Evolutionary conservation across 169 alveolate species (phyloP), one percentile per base, ranked within the genome.

Genomic region (Plasmodium gaboni): DNA sequence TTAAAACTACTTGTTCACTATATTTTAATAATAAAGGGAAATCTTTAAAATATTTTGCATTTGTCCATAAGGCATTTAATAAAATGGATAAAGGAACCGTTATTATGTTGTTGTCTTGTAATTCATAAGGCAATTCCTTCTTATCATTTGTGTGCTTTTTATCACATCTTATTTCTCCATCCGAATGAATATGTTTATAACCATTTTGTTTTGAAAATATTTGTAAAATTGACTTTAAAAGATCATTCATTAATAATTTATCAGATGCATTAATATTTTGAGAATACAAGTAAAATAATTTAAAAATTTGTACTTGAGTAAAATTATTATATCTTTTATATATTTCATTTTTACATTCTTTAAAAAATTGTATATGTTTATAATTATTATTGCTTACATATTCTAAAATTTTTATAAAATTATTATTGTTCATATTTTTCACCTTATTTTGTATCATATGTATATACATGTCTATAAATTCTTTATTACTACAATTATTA

Each of bases 31-130:
- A 57, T 57, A 83, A 57, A 4, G 91, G 83, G 22, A 8, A 70
- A 24, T 83, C 86, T 65, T 83, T 83, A 57, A 83, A 83, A 69
- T 83, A 69, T 72, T 83, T 83, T 60, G 91, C 91, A 42, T 61
- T 83, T 19, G 85, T 60, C 91, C 91, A 83, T 83, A 83, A 68
- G 8, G 53, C 85, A 63, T 69, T 83, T 42, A 83, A 42, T 63
- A 67, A 60, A n/a, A 69, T 53, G 2, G 59, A 83, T 64, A 83
- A 48, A 48, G 91, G 91, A 38, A 78, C 17, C n/a, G 32, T 53
- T 6, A 1, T 15, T 5, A 22, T 17, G 68, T 22, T 48, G 2
- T 60, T 12, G 24, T 38, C 15, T 53, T 48, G 2, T 9, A 26
- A 13, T 28, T 13, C 32, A 55, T 32, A 28, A 4, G 26, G 22